Evolutionary conservation across 2,329 filamentous ascomycete genomes (phyloP), one percentile per base, ranked within the genome.

Genomic region (Cephalotrichum gorgonifer): DNA sequence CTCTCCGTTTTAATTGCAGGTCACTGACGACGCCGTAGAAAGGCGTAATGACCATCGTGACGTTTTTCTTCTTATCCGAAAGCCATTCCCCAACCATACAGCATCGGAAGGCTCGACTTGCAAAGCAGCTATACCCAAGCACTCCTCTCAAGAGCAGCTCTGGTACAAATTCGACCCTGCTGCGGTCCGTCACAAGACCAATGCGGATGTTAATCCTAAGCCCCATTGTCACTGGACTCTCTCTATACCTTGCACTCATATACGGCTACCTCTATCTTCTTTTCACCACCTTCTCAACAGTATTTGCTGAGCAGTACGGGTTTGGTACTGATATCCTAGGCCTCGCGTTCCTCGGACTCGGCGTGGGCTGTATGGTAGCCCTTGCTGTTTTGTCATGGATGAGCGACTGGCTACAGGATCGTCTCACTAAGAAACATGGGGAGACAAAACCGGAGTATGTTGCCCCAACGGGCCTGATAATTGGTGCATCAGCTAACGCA

Each of bases 151-250:
- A n/a, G 51, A 53, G 0, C 53, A 62, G 12, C 59, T 83, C 2
- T 78, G 78, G 1, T 76, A 74, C 25, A 78, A 76, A 57, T 72
- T 83, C 55, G 66, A 69, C 43, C 52, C 67, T 77, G 53, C 60
- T 58, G 30, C 64, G 66, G 9, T 64, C 70, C 35, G 70, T 77
- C 39, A 56, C 71, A 1, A 68, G 74, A 0, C 74, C 75, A 0
- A 63, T 69, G 43, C 70, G 71, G 50, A 64, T 77, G 56, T 66
- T 78, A n/a, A 33, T 69, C 14, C 61, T 67, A 9, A 75, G 63
- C 3, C 68, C 65, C 38, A 70, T 69, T 49, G 58, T 70, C 17
- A 64, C 71, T 44, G 59, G 73, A 23, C 60, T 71, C 26, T 67
- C 66, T 1, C 39, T 73, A 6, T 71, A 70, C 46, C 63, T 70